These are phyloP conservation scores for Alternaria sp. DNA, from an alignment of 2,329 filamentous ascomycete genomes.

Conservation along the genomic window DNA sequence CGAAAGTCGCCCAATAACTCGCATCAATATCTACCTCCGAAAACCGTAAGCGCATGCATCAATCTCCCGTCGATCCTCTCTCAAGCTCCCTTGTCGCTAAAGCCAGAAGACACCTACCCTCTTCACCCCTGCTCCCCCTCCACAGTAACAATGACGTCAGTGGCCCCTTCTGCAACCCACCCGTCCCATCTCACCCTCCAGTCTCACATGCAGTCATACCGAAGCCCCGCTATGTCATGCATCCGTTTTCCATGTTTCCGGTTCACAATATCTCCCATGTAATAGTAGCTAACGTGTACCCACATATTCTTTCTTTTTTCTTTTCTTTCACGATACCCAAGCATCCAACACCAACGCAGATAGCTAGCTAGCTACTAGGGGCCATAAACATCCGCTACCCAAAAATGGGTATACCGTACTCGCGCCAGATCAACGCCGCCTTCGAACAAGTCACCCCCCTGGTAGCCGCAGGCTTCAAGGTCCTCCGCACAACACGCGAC, in stretches of 20 bases:
- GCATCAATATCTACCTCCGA: neutral
- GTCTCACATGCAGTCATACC: conserved; percentile 5
- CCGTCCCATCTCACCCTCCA: conserved; percentile 8
- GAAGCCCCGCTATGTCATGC: conserved; percentile 2
- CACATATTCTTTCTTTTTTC: neutral
- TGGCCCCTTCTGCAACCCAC: conserved; percentile 9
- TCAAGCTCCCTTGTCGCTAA: neutral
- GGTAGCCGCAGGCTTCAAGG: conserved; percentile 59
- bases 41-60: neutral
- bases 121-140: conserved; percentile 21
- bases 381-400: neutral
- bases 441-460: conserved; percentile 64
- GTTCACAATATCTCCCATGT: neutral
- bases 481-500: conserved; percentile 60
- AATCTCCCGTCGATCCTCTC: neutral
- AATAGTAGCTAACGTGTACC: neutral
- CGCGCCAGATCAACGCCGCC: conserved; percentile 60
- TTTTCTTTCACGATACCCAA: neutral
- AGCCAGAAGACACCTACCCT: neutral
- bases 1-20: too few relatives aligned
- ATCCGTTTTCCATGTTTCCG: neutral
- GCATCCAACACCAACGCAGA: neutral
- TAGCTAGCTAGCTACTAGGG: neutral
- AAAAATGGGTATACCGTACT: conserved; percentile 62
- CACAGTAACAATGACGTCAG: conserved; percentile 33